Percentiles rank a stretch among this genome's conserved stretches.
Conservation (phyloP, 805 yeast genomes). For the Clavispora asparagi region DNA sequence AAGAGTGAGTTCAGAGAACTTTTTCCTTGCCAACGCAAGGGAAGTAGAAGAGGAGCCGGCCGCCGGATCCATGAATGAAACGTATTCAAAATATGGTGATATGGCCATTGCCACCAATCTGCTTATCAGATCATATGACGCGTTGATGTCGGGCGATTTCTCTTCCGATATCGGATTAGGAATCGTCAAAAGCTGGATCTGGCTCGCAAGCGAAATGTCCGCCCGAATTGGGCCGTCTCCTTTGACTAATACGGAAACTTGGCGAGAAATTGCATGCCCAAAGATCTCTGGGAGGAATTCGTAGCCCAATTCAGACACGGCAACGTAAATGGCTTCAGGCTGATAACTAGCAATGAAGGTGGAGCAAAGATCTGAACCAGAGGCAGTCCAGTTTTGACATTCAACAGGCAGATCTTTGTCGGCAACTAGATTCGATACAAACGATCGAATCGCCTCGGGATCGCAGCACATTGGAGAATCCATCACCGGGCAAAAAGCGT, state of each 20-base stretch:
- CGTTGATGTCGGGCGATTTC: conserved; percentile 6
- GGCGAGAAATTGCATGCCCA: background rate
- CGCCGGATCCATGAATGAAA: conserved; percentile 14
- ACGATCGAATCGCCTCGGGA: background rate
- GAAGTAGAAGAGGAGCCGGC: conserved; percentile 6
- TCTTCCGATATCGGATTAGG: conserved; percentile 2
- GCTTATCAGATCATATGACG: conserved; percentile 48
- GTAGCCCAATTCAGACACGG: conserved; percentile 1
- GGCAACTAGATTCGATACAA: background rate
- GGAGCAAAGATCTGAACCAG: conserved; percentile 1
- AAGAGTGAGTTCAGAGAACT: conserved; percentile 60
- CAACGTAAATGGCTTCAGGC: conserved; percentile 11
- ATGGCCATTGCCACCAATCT: conserved; percentile 59
- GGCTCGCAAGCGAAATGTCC: conserved; percentile 5
- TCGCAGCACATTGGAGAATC: background rate
- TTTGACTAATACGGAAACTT: conserved; percentile 6
- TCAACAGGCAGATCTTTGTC: background rate
- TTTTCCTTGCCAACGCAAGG: conserved; percentile 36
- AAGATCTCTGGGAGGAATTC: conserved; percentile 2
- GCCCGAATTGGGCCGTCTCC: conserved; percentile 5
- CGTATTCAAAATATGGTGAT: conserved; percentile 62
- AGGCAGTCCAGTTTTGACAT: conserved; percentile 2
- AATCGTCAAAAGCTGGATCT: conserved; percentile 13
- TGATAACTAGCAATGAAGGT: conserved; percentile 6
- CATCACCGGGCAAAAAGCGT: background rate